phyloP scores from a whole-genome alignment of 768 basidiomycete species.

The Mycena vitilis region DNA sequence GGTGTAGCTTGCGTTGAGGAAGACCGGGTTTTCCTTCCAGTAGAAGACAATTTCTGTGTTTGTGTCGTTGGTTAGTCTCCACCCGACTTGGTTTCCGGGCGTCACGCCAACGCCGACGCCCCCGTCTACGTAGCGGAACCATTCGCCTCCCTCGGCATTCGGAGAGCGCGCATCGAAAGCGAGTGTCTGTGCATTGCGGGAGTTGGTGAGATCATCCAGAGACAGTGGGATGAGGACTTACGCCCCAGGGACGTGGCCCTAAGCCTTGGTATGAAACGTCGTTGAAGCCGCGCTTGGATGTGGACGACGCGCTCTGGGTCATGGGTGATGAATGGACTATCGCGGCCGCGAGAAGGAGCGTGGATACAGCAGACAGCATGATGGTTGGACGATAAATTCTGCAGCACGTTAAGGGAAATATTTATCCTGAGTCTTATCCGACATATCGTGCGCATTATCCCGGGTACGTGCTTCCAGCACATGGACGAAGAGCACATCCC shows the following conservation, averaged over 20 bases:
- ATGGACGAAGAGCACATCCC: too few species aligned
- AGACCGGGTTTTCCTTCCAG: background rate
- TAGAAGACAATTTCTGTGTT: background rate
- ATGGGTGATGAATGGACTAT: constrained; percentile 1
- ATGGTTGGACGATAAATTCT: background rate
- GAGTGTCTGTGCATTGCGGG: background rate
- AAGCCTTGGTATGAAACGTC: background rate
- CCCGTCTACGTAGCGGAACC: constrained; percentile 2
- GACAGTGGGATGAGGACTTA: background rate
- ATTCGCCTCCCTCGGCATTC: background rate
- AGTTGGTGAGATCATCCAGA: background rate
- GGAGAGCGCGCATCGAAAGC: background rate
- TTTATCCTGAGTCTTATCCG: too few species aligned
- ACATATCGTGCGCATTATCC: too few species aligned
- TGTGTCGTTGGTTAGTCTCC: background rate
- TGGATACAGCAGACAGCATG: background rate
- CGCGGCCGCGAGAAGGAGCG: background rate
- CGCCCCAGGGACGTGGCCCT: background rate
- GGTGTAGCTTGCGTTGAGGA: background rate
- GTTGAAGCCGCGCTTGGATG: background rate
- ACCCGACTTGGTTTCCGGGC: constrained; percentile 1
- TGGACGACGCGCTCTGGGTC: background rate
- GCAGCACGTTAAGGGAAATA: too few species aligned
- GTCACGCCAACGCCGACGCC: background rate
- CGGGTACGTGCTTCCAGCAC: too few species aligned